Evolutionary conservation across 441 rosid species (phyloP).

Genomic region (Viola pubescens): DNA sequence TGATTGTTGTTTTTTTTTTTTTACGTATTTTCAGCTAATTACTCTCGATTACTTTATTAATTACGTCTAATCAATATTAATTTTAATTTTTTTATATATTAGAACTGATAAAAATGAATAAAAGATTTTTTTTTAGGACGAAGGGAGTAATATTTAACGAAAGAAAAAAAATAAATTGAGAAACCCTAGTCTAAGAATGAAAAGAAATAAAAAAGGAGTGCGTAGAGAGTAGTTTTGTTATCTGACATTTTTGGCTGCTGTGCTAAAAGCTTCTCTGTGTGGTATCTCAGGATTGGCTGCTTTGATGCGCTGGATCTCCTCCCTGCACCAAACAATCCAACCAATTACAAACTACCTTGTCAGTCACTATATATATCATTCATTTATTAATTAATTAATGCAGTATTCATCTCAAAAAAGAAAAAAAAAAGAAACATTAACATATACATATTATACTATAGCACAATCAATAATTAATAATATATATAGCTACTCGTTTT

Average conservation of each 20-base stretch:
- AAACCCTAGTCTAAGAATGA: neutral
- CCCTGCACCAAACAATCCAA: slow-evolving; percentile 32
- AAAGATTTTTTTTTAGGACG: no score
- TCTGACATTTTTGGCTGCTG: slow-evolving; percentile 80
- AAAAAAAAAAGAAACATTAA: neutral
- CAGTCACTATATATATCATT: neutral
- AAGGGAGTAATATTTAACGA: no score
- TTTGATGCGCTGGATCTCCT: slow-evolving; percentile 98
- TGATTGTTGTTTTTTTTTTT: no score
- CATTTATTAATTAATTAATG: neutral
- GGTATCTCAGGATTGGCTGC: slow-evolving; percentile 93
- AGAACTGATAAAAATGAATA: no score
- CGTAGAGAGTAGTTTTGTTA: slow-evolving; percentile 17
- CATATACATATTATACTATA: neutral
- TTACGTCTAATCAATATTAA: no score
- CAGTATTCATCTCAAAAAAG: neutral
- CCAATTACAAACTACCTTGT: neutral
- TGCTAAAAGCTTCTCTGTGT: slow-evolving; percentile 91
- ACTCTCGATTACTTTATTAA: no score
- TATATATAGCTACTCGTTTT: no score
- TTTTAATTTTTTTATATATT: no score
- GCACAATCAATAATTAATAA: neutral
- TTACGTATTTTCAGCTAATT: no score
- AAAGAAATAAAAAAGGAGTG: neutral
- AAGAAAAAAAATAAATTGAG: neutral